phyloP scores from a whole-genome alignment of 2,329 filamentous ascomycete genomes.

The Monosporascus sp. region DNA sequence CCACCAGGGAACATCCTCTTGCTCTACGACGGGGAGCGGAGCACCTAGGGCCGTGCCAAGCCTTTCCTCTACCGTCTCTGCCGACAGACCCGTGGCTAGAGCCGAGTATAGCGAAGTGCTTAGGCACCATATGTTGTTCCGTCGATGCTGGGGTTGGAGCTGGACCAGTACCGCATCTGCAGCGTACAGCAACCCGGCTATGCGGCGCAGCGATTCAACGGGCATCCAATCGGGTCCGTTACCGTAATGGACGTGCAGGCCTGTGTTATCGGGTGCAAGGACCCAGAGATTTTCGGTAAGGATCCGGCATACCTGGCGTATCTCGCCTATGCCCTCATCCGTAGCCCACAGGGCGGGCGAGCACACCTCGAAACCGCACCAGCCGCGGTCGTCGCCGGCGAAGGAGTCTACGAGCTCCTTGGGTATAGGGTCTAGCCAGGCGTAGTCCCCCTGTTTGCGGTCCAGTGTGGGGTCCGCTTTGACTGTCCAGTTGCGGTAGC shows the following conservation, averaged over 20 bases:
- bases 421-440: not conserved
- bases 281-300: not conserved
- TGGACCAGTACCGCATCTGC: not conserved
- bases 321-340: not conserved
- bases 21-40: too few relatives aligned
- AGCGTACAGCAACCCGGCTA: not conserved
- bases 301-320: not conserved
- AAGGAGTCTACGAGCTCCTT: not conserved
- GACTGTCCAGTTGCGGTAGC: not conserved
- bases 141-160: not conserved
- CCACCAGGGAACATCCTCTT: too few relatives aligned
- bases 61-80: not conserved
- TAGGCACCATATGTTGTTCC: not conserved
- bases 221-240: not conserved
- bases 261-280: not conserved
- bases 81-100: not conserved
- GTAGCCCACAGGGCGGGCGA: not conserved
- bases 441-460: not conserved
- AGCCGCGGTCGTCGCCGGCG: not conserved
- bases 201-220: not conserved
- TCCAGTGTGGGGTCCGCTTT: not conserved
- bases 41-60: not conserved
- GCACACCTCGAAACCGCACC: not conserved
- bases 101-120: not conserved
- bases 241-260: not conserved